Conservation (phyloP, 1,139 yeast genomes). For the Geotrichum armillariae region DNA sequence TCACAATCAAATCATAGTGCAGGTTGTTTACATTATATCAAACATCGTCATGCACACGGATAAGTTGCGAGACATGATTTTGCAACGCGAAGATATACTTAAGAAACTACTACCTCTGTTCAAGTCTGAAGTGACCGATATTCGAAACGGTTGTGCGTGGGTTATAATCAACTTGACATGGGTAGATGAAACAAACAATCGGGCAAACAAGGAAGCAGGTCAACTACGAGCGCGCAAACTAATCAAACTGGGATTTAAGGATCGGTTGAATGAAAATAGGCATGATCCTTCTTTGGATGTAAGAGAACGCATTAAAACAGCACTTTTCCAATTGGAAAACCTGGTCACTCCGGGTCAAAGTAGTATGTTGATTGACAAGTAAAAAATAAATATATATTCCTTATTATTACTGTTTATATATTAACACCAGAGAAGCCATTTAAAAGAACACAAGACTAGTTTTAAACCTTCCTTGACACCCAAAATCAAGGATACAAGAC, state of each 20-base stretch:
- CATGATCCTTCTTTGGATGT: conserved; percentile 45
- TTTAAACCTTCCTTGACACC: conserved; percentile 39
- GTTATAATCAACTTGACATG: conserved; percentile 58
- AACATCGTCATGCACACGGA: conserved; percentile 59
- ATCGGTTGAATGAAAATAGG: conserved; percentile 37
- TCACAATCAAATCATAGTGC: conserved; percentile 39
- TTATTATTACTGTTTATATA: background rate
- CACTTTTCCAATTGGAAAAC: conserved; percentile 41
- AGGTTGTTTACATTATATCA: conserved; percentile 54
- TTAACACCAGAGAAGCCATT: conserved; percentile 45
- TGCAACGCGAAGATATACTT: conserved; percentile 46
- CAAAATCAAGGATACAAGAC: conserved; percentile 58
- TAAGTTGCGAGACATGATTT: conserved; percentile 47
- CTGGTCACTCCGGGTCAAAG: background rate
- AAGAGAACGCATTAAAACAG: conserved; percentile 51
- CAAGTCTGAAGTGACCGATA: conserved; percentile 42
- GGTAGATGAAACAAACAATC: conserved; percentile 37
- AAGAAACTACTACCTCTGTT: conserved; percentile 39
- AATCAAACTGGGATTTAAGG: conserved; percentile 44
- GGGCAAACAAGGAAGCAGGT: conserved; percentile 17
- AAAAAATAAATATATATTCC: background rate
- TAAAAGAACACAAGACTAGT: conserved; percentile 44
- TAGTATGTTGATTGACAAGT: conserved; percentile 2
- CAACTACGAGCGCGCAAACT: conserved; percentile 28
- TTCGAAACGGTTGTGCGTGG: conserved; percentile 61